These are phyloP conservation scores for Neurospora tetrasperma DNA, from an alignment of 495 filamentous ascomycete species.

Conservation along the genomic window DNA sequence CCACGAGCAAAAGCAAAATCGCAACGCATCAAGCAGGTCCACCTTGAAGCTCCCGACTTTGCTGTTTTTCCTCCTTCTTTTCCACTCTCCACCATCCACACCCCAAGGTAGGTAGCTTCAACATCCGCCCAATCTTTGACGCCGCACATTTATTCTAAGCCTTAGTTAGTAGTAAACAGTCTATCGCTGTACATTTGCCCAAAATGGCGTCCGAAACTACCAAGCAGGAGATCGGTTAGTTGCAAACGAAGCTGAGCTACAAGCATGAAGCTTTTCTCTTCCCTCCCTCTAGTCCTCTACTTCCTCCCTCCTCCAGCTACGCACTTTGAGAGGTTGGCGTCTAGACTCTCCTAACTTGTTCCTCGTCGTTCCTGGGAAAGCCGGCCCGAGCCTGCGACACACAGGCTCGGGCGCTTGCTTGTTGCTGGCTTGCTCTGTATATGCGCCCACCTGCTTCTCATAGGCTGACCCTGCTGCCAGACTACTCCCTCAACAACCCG, in stretches of 20 bases:
- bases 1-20: conserved; percentile 23
- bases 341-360: neutral
- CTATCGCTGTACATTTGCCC: conserved; percentile 6
- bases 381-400: neutral
- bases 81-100: neutral
- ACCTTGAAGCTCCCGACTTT: conserved; percentile 7
- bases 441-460: neutral
- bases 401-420: neutral
- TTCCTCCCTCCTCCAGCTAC: neutral
- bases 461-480: conserved; percentile 33
- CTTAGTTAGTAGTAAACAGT: neutral
- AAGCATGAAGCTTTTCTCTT: neutral
- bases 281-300: neutral
- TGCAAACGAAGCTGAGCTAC: neutral
- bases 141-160: neutral
- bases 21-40: neutral
- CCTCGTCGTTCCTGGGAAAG: neutral
- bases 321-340: conserved; percentile 1
- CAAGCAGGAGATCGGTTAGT: conserved; percentile 33
- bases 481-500: conserved; percentile 91
- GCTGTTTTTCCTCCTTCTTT: conserved; percentile 8
- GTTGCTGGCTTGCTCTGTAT: neutral
- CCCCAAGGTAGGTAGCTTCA: neutral
- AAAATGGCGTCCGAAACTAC: conserved; percentile 25
- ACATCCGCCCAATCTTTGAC: neutral